Evolutionary conservation across 2,329 filamentous ascomycete species (phyloP), one percentile per base, ranked within the genome.

Genomic region (Penicillium janthinellum): DNA sequence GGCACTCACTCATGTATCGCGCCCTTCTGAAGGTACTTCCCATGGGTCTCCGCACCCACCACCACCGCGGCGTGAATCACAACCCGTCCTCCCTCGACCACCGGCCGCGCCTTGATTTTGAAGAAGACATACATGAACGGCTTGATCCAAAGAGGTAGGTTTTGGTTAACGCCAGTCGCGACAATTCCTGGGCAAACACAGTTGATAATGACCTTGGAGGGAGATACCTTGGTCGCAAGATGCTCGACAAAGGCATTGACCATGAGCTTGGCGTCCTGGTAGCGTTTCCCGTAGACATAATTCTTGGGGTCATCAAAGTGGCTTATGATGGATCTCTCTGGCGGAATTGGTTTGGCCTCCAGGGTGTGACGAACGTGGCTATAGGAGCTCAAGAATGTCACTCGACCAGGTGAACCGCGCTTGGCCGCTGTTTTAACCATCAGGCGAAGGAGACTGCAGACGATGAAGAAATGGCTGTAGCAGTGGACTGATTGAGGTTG

Each of bases 101-200:
- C 22, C 17, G 38, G 52, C 41, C 28, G 22, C 4, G 45, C 48
- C 31, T 37, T 22, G n/a, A 50, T 17, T 31, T 37, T 50, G 31
- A 54, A 44, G 17, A n/a, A 59, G 4, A 60, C 15, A 31, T 35
- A 60, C 39, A 65, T 60, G 2, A 64, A 11, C 4, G 41, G 38
- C 25, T 48, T 56, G 25, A 63, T n/a, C 61, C 57, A 66, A 6
- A 44, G 35, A 5, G 65, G 58, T 2, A 56, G 20, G 12, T 52
- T 37, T 3, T 31, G 41, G 14, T 60, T 59, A 4, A 67, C 31
- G 2, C 42, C 53, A 10, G 64, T 62, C 4, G 31, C 51, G 2
- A 69, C 58, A 1, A 64, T 17, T 0, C 66, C 67, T 0, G 66
- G 67, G 28, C 64, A 67, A 17, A 64, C 56, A 20, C 57, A 61